A percentile compares a stretch with the other conserved stretches of the same genome.
These are phyloP conservation scores for Suhomyces taliae DNA, from an alignment of 1,139 yeast genomes.

Conservation along the genomic window DNA sequence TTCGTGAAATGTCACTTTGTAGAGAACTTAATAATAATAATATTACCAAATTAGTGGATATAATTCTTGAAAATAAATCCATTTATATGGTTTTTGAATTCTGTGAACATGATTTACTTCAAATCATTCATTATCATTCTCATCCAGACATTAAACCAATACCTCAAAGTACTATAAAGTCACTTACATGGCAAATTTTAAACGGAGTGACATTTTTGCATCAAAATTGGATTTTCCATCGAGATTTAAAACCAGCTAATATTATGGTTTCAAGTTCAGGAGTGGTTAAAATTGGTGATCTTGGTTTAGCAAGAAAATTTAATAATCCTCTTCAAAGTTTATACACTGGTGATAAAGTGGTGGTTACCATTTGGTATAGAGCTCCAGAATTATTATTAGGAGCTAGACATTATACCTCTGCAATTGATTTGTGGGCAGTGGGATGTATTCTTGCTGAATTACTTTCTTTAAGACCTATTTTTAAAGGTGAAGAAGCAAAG, in stretches of 20 bases:
- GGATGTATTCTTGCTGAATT: conserved; percentile 96
- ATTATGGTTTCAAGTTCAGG: conserved; percentile 93
- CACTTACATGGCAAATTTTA: conserved; percentile 86
- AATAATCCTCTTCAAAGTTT: conserved; percentile 86
- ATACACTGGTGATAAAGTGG: conserved; percentile 94
- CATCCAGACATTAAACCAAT: conserved; percentile 83
- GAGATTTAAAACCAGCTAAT: conserved; percentile 96
- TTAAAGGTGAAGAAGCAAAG: conserved; percentile 97
- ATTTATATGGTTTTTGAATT: conserved; percentile 94
- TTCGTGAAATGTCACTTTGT: conserved; percentile 93
- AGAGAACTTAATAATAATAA: conserved; percentile 81
- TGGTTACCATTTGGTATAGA: conserved; percentile 96
- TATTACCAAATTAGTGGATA: conserved; percentile 76
- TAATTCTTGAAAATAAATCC: conserved; percentile 84
- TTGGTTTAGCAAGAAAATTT: conserved; percentile 90
- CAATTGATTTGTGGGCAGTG: conserved; percentile 95
- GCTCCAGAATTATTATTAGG: conserved; percentile 93
- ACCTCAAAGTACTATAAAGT: conserved; percentile 74
- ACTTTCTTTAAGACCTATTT: conserved; percentile 83
- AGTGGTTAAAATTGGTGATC: conserved; percentile 89
- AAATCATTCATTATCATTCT: conserved; percentile 89
- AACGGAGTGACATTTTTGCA: conserved; percentile 91
- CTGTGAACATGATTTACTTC: conserved; percentile 93
- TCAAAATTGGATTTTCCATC: conserved; percentile 92
- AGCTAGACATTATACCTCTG: conserved; percentile 91